These are phyloP conservation scores for Tubosaeta sp. DNA, from an alignment of 768 basidiomycete genomes.

Conservation along the genomic window DNA sequence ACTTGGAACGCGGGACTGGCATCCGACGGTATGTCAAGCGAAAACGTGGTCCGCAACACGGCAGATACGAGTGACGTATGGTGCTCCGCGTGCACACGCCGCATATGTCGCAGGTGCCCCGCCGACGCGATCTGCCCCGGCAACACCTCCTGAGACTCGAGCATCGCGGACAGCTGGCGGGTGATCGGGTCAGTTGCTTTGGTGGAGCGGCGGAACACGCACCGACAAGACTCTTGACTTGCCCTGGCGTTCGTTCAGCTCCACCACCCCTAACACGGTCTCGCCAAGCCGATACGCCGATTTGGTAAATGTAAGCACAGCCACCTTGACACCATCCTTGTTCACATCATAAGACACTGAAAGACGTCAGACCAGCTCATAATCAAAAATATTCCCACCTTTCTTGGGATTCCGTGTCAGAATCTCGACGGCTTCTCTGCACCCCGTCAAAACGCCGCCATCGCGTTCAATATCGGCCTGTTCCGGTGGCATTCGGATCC, in stretches of 20 bases:
- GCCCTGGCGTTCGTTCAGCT: slow-evolving; percentile 72
- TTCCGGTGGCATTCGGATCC: slow-evolving; percentile 26
- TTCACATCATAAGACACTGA: slow-evolving; percentile 92
- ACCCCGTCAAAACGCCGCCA: slow-evolving; percentile 45
- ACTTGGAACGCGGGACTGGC: slow-evolving; percentile 84
- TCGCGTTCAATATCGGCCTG: slow-evolving; percentile 32
- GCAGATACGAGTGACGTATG: slow-evolving; percentile 72
- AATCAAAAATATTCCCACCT: slow-evolving; percentile 41
- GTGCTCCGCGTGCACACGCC: slow-evolving; percentile 82
- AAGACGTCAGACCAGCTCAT: not conserved
- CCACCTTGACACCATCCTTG: slow-evolving; percentile 88
- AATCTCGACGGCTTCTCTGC: slow-evolving; percentile 86
- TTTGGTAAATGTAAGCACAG: slow-evolving; percentile 88
- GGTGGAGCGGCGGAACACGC: slow-evolving; percentile 10
- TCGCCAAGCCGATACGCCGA: slow-evolving; percentile 90
- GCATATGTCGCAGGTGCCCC: slow-evolving; percentile 47
- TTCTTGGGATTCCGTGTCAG: slow-evolving; percentile 87
- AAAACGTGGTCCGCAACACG: slow-evolving; percentile 75
- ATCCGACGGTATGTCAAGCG: slow-evolving; percentile 90
- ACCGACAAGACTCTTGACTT: slow-evolving; percentile 82
- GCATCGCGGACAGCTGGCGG: slow-evolving; percentile 73
- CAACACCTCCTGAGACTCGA: slow-evolving; percentile 85
- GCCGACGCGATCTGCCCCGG: slow-evolving; percentile 56
- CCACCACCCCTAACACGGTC: slow-evolving; percentile 84
- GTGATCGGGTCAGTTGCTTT: not conserved